A percentile compares a stretch with the other conserved stretches of the same genome.
phyloP scores from a whole-genome alignment of 2,329 filamentous ascomycete species.

The Trichoderma harzianum region DNA sequence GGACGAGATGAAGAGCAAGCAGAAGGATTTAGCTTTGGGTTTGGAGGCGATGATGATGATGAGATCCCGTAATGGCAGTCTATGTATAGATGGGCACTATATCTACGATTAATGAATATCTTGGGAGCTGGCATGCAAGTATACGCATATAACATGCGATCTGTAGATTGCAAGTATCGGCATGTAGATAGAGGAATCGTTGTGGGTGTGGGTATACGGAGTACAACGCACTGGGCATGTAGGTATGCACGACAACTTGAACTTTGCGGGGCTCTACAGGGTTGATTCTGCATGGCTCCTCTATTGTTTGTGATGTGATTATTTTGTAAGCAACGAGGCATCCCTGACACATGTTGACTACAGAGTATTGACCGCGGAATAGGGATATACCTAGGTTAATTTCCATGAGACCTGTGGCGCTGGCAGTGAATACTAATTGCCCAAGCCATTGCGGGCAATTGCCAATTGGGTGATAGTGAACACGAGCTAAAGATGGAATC shows the following conservation, averaged over 20 bases:
- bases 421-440: neutral
- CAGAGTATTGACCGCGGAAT: neutral
- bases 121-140: neutral
- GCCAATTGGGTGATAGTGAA: neutral
- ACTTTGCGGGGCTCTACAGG: neutral
- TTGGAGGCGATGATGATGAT: conserved; percentile 48
- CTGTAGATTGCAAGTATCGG: neutral
- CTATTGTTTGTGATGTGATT: neutral
- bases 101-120: neutral
- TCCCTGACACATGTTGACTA: neutral
- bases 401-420: neutral
- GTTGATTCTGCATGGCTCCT: neutral
- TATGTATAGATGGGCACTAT: neutral
- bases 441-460: neutral
- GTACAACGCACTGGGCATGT: neutral
- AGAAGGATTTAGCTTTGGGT: conserved; percentile 37
- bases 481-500: neutral
- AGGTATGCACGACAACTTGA: neutral
- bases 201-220: neutral
- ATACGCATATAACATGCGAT: neutral
- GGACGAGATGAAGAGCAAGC: conserved; percentile 33
- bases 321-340: neutral
- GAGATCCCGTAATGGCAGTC: conserved; percentile 34
- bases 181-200: neutral
- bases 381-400: neutral